Conservation (phyloP, 176 grass and related monocot species). For the Carex parvula region DNA sequence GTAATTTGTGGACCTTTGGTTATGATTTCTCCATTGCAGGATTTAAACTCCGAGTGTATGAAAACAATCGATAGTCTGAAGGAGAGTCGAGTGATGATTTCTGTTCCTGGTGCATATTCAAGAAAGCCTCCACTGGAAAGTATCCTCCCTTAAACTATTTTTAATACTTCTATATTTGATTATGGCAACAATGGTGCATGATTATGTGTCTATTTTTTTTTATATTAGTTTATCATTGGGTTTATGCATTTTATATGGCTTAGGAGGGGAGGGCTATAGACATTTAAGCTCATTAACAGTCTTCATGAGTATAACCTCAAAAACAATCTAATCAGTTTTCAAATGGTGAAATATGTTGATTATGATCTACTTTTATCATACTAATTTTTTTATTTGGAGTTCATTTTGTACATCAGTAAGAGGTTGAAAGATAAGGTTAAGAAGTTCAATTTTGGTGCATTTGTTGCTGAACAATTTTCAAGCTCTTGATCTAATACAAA, state of each 20-base stretch:
- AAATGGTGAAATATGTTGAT: not conserved
- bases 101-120: constrained; percentile 79
- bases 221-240: not conserved
- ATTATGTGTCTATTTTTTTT: not conserved
- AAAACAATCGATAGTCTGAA: constrained; percentile 35
- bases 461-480: not conserved
- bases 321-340: not conserved
- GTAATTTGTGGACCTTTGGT: constrained; percentile 9
- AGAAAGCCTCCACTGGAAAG: constrained; percentile 80
- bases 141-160: constrained; percentile 52
- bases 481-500: not conserved
- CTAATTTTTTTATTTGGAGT: not conserved
- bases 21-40: constrained; percentile 32
- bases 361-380: constrained; percentile 2
- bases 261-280: not conserved
- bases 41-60: constrained; percentile 31
- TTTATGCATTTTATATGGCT: not conserved
- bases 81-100: constrained; percentile 63
- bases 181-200: not conserved
- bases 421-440: constrained; percentile 1
- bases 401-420: not conserved
- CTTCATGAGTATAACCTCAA: not conserved
- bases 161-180: not conserved
- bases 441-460: not conserved
- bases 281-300: not conserved